Evolutionary conservation across 257 asterid species (phyloP).

Genomic region (Fraxinus pennsylvanica): DNA sequence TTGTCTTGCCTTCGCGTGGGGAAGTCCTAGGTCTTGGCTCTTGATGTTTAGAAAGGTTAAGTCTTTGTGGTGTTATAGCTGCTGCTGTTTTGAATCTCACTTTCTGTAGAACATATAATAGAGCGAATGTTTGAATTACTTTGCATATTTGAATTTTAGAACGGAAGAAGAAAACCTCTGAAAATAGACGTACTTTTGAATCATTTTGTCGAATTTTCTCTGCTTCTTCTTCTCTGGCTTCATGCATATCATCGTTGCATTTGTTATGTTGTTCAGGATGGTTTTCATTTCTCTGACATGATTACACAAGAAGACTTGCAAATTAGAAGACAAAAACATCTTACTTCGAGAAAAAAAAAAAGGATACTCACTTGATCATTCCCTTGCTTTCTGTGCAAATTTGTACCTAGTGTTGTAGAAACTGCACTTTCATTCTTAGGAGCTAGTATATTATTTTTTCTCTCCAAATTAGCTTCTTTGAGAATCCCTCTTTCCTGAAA

Average conservation of each 20-base stretch:
- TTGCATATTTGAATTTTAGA: background rate
- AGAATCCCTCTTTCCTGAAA: constrained; percentile 89
- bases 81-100: constrained; percentile 41
- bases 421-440: constrained; percentile 38
- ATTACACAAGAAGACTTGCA: background rate
- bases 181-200: constrained; percentile 13
- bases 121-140: constrained; percentile 13
- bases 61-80: constrained; percentile 33
- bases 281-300: constrained; percentile 19
- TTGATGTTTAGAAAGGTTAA: constrained; percentile 12
- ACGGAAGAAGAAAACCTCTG: background rate
- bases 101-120: constrained; percentile 30
- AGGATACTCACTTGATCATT: constrained; percentile 44
- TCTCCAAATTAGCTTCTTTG: constrained; percentile 75
- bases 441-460: constrained; percentile 31
- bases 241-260: background rate
- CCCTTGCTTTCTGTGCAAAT: constrained; percentile 39
- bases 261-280: background rate
- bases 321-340: background rate
- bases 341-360: background rate
- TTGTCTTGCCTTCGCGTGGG: constrained; percentile 33
- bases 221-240: constrained; percentile 24
- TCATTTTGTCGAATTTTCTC: constrained; percentile 3
- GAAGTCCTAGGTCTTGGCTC: constrained; percentile 28
- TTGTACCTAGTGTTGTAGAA: constrained; percentile 32